Percentiles rank a stretch among this genome's conserved stretches.
phyloP scores from a whole-genome alignment of 2,329 filamentous ascomycete genomes.

The Penicillium corylophilum region DNA sequence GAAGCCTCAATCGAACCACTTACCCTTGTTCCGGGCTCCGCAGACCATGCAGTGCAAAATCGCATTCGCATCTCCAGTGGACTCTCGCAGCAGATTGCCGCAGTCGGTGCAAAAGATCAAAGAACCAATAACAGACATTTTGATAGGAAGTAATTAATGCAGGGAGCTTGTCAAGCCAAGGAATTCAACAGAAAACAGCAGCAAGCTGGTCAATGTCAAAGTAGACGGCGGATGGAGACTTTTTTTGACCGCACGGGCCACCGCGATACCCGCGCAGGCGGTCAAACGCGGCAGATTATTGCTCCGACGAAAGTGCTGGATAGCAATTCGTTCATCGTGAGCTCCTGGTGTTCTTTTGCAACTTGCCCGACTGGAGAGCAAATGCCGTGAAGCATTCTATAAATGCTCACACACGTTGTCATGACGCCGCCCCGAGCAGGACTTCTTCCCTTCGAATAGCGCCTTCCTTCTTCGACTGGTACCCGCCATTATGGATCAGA shows the following conservation, averaged over 20 bases:
- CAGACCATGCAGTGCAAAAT: conserved; percentile 82
- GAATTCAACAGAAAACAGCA: background rate
- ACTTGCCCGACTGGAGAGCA: conserved; percentile 9
- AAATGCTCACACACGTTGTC: conserved; percentile 21
- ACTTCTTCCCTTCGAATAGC: conserved; percentile 22
- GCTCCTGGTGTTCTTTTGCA: conserved; percentile 5
- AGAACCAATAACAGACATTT: conserved; percentile 85
- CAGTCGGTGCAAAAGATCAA: conserved; percentile 92
- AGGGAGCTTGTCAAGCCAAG: background rate
- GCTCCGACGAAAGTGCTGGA: conserved; percentile 19
- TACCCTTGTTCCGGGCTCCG: conserved; percentile 80
- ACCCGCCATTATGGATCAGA: conserved; percentile 40
- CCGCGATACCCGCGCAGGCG: conserved; percentile 18
- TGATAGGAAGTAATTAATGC: background rate
- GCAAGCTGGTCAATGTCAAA: background rate
- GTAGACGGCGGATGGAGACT: conserved; percentile 7
- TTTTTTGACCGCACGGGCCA: conserved; percentile 25
- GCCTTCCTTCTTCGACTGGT: conserved; percentile 22
- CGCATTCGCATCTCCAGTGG: conserved; percentile 72
- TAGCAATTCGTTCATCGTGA: conserved; percentile 13
- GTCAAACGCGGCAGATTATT: conserved; percentile 18
- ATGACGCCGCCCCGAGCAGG: conserved; percentile 36
- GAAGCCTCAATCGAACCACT: background rate
- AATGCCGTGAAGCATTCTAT: conserved; percentile 18
- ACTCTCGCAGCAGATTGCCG: conserved; percentile 82